A percentile compares a stretch with the other conserved stretches of the same genome.
Conservation (phyloP, 2,329 filamentous ascomycete species). For the Boeremia exigua region DNA sequence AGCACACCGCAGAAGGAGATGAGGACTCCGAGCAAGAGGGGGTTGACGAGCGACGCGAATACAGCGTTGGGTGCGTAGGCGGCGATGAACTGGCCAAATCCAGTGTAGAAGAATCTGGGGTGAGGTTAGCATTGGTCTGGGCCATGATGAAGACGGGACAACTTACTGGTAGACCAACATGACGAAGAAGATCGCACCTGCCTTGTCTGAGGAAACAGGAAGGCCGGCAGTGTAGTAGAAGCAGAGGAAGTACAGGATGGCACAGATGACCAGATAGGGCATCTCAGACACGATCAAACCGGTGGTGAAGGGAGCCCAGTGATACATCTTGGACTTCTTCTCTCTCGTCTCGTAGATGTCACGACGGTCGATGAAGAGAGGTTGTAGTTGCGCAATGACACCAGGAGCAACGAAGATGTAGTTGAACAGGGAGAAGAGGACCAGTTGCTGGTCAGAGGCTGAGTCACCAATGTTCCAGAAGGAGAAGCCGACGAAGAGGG, state of each 20-base stretch:
- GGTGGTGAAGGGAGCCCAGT: constrained; percentile 73
- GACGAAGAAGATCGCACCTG: constrained; percentile 53
- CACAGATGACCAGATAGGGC: constrained; percentile 67
- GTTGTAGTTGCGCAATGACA: constrained; percentile 50
- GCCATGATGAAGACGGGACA: constrained; percentile 54
- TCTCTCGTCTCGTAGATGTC: constrained; percentile 65
- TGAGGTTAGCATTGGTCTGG: background rate
- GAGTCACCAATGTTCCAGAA: constrained; percentile 37
- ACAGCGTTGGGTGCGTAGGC: constrained; percentile 52
- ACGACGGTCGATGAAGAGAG: constrained; percentile 53
- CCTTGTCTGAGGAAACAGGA: constrained; percentile 56
- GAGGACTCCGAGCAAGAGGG: constrained; percentile 27
- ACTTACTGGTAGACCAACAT: constrained; percentile 67
- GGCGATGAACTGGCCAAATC: constrained; percentile 63
- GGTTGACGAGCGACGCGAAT: constrained; percentile 61
- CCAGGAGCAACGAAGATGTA: constrained; percentile 52
- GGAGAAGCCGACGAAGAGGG: constrained; percentile 36
- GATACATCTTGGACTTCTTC: constrained; percentile 72
- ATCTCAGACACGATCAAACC: constrained; percentile 74
- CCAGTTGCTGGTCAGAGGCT: constrained; percentile 49
- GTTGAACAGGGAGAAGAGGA: constrained; percentile 58
- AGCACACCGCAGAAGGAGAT: constrained; percentile 61
- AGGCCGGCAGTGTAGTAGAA: constrained; percentile 66
- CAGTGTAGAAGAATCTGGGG: constrained; percentile 38
- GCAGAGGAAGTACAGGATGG: constrained; percentile 65